Conservation (phyloP, 306 rosid species). For the Mucuna pruriens region DNA sequence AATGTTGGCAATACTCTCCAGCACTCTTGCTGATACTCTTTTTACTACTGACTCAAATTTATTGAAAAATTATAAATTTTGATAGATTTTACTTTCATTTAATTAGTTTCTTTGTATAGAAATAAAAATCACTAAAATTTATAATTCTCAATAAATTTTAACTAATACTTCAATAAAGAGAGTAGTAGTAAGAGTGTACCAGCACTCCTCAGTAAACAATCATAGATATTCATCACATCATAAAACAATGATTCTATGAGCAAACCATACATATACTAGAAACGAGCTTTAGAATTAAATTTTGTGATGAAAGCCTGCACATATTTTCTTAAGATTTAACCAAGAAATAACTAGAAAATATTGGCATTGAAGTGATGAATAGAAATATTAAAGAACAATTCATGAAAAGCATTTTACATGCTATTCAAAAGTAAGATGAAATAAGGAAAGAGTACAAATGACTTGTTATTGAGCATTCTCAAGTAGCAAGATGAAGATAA, state of each 20-base stretch:
- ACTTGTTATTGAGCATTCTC: slow-evolving; percentile 11
- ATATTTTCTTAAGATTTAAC: neutral
- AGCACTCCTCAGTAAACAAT: too few species aligned
- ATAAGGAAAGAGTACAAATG: neutral
- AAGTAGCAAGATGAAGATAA: slow-evolving; percentile 6
- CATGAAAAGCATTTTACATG: neutral
- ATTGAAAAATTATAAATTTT: too few species aligned
- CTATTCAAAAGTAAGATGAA: slow-evolving; percentile 13
- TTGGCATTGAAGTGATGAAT: neutral
- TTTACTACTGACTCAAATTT: too few species aligned
- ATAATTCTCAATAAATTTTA: too few species aligned
- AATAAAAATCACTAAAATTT: too few species aligned
- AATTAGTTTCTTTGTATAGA: too few species aligned
- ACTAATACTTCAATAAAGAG: too few species aligned
- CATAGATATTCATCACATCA: neutral
- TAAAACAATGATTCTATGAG: neutral
- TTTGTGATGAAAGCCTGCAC: neutral
- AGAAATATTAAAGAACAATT: neutral
- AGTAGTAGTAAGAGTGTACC: too few species aligned
- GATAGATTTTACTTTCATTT: too few species aligned
- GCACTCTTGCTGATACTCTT: too few species aligned
- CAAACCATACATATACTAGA: neutral
- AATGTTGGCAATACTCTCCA: too few species aligned
- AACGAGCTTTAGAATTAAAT: neutral
- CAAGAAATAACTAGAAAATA: neutral